Evolutionary conservation across 2,329 filamentous ascomycete species (phyloP).

Genomic region (Calonectria honghensis): DNA sequence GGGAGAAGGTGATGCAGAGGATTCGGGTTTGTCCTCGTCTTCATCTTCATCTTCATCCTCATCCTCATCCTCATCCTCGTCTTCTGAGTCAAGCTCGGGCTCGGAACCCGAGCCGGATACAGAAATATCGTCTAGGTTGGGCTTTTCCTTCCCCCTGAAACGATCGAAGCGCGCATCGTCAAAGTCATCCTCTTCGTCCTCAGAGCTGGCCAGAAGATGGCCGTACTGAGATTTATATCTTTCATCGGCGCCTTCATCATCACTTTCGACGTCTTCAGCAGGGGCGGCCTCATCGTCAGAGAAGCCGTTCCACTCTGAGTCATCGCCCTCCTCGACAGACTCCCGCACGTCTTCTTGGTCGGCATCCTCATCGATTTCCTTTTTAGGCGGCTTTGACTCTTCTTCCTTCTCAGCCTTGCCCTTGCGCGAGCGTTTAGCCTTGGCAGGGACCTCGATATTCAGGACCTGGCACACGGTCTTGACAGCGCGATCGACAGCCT

Average conservation of each 20-base stretch:
- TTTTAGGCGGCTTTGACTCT: slow-evolving; percentile 49
- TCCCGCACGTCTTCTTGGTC: slow-evolving; percentile 49
- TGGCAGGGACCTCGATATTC: slow-evolving; percentile 68
- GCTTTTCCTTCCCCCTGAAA: slow-evolving; percentile 60
- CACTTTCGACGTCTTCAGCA: slow-evolving; percentile 49
- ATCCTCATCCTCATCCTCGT: slow-evolving; percentile 52
- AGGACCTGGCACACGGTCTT: slow-evolving; percentile 69
- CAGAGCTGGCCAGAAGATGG: slow-evolving; percentile 66
- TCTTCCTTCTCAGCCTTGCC: slow-evolving; percentile 58
- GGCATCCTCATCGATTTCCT: slow-evolving; percentile 39
- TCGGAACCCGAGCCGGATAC: slow-evolving; percentile 57
- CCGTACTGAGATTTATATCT: slow-evolving; percentile 65
- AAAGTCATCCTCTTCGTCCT: slow-evolving; percentile 64
- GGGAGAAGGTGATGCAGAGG: slow-evolving; percentile 59
- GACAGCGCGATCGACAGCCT: slow-evolving; percentile 69
- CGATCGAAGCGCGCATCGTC: slow-evolving; percentile 57
- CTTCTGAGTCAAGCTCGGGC: slow-evolving; percentile 53
- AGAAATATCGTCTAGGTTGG: slow-evolving; percentile 64
- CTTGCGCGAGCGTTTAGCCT: slow-evolving; percentile 58
- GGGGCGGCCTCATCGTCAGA: slow-evolving; percentile 50
- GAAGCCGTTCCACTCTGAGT: slow-evolving; percentile 63
- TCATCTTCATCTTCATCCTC: slow-evolving; percentile 55
- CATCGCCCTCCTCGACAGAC: slow-evolving; percentile 51
- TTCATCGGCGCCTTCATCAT: slow-evolving; percentile 58
- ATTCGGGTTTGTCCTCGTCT: slow-evolving; percentile 45